A percentile compares a stretch with the other conserved stretches of the same genome.
phyloP scores from a whole-genome alignment of 2,329 filamentous ascomycete species.

The Fusarium floridanum region DNA sequence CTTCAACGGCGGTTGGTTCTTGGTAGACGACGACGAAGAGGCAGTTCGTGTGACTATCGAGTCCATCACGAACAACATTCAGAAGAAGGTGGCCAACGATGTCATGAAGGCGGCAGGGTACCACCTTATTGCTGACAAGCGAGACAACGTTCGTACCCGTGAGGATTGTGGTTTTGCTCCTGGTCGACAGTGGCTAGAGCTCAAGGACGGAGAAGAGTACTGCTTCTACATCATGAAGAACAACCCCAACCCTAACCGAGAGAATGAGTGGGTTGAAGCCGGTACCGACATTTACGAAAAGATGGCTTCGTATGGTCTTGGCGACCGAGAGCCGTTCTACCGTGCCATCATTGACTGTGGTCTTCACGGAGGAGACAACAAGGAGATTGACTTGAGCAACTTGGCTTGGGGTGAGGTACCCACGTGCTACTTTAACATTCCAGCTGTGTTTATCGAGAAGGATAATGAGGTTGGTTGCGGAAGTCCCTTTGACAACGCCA shows the following conservation, averaged over 20 bases:
- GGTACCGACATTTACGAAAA: constrained; percentile 16
- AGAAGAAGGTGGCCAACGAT: constrained; percentile 37
- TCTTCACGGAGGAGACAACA: neutral
- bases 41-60: constrained; percentile 1
- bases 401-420: constrained; percentile 17
- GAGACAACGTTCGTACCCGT: neutral
- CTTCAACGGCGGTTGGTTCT: constrained; percentile 31
- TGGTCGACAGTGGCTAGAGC: constrained; percentile 32
- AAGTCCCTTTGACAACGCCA: neutral
- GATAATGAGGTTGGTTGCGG: constrained; percentile 17
- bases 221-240: constrained; percentile 35
- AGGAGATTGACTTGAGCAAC: neutral
- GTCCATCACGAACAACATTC: constrained; percentile 20
- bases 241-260: neutral
- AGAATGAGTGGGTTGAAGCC: constrained; percentile 12
- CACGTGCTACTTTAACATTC: constrained; percentile 27
- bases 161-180: constrained; percentile 24
- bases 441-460: constrained; percentile 20
- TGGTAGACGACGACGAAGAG: constrained; percentile 13
- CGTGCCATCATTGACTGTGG: constrained; percentile 27
- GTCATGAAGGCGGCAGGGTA: constrained; percentile 33
- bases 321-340: constrained; percentile 24
- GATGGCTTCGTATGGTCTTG: constrained; percentile 30
- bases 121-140: constrained; percentile 30
- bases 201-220: constrained; percentile 22